Percentiles rank a stretch among this genome's conserved stretches.
Conservation (phyloP, 1,284 basidiomycete species). For the Rhodotorula sp. region DNA sequence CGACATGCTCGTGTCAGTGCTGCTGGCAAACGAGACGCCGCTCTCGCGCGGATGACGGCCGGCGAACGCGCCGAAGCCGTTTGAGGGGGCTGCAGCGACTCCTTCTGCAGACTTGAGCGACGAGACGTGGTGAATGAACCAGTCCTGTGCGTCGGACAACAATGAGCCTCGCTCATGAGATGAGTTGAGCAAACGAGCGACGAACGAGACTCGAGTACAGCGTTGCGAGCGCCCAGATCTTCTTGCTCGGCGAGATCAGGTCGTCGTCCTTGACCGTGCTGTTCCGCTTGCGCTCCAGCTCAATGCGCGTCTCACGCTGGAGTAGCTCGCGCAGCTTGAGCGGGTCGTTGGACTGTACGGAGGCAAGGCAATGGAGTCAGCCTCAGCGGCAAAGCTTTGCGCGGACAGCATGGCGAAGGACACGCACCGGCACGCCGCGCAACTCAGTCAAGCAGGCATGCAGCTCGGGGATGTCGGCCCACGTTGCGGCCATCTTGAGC, state of each 20-base stretch:
- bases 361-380: neutral
- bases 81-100: neutral
- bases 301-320: slow-evolving; percentile 68
- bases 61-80: slow-evolving; percentile 1
- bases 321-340: slow-evolving; percentile 20
- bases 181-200: slow-evolving; percentile 12
- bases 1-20: slow-evolving; percentile 14
- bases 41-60: slow-evolving; percentile 22
- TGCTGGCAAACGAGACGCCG: slow-evolving; percentile 21
- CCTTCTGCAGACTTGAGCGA: slow-evolving; percentile 20
- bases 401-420: neutral
- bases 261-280: slow-evolving; percentile 63
- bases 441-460: slow-evolving; percentile 67
- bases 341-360: slow-evolving; percentile 3
- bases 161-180: neutral
- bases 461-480: slow-evolving; percentile 82
- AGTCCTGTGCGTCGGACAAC: slow-evolving; percentile 22
- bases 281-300: slow-evolving; percentile 64
- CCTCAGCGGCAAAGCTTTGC: neutral
- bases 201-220: slow-evolving; percentile 84
- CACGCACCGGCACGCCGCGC: slow-evolving; percentile 51
- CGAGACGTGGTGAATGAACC: slow-evolving; percentile 39
- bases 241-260: slow-evolving; percentile 73
- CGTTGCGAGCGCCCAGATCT: slow-evolving; percentile 73
- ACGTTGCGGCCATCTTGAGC: slow-evolving; percentile 68